Base-by-base conservation (phyloP, 495 filamentous ascomycete genomes). In the Aspergillus taichungensis region DNA sequence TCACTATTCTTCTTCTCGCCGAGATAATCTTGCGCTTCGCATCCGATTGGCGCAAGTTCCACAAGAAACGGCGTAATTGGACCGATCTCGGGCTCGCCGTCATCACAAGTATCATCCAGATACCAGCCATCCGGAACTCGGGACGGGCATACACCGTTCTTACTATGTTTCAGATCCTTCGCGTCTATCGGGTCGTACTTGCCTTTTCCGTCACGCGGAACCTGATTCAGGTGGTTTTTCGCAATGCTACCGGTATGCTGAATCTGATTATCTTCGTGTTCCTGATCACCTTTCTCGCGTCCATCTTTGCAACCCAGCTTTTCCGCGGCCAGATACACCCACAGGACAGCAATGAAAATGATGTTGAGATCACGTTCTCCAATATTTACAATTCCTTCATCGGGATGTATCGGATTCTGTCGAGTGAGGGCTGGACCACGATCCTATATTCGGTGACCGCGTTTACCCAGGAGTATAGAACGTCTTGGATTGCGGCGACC, bases 361-460 rank as follows among this genome's bases (percentile, higher is more conserved):
- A 60, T 0, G 75, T 84, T 51, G 68, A 72, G 34, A 77, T 90
- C 47, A 83, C 86, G 1, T 99, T 99, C 64, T 76, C 76, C 53
- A 85, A 87, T 31, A 91, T 96, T 30, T 99, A 85, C 65, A 96
- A 96, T 53, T 83, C 88, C 0, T 99, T 96, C 52, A 75, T 97
- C 13, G 92, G 89, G 43, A 99, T 99, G 92, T 99, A 99, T 56
- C 87, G 94, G 59, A 79, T 99, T 27, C 71, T 99, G n/a, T 95
- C 92, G 14, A 96, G 88, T 52, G 92, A 99, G 58, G 86, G 94
- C 58, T 99, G 92, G 92, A 97, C 92, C 3, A 67, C 63, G 0
- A 82, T 94, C 30, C 63, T 99, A 44, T 99, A 94, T 68, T 83
- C 78, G 57, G 79, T 85, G 38, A 95, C 90, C 1, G 57, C 72